phyloP scores from a whole-genome alignment of 495 filamentous ascomycete genomes.

The Penicillium longicatenatum region DNA sequence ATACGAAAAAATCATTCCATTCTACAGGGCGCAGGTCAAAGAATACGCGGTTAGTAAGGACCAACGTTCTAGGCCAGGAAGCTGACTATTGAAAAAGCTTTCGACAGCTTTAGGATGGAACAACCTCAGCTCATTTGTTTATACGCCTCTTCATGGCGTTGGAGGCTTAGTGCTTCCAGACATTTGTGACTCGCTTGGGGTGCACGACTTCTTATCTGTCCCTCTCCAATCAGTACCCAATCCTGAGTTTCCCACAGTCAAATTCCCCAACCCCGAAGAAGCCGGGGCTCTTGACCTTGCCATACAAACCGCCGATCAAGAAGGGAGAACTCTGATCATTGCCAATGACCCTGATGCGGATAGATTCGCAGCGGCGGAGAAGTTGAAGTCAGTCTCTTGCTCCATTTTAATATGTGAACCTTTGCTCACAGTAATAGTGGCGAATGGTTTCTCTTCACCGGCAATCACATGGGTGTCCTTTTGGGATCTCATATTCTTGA shows the following conservation, averaged over 20 bases:
- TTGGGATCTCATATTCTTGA: constrained; percentile 61
- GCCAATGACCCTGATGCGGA: constrained; percentile 76
- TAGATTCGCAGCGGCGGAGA: constrained; percentile 68
- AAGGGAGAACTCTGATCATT: constrained; percentile 54
- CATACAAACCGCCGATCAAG: constrained; percentile 53
- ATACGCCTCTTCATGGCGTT: constrained; percentile 73
- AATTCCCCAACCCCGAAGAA: constrained; percentile 75
- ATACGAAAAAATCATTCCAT: constrained; percentile 40
- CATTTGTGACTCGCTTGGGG: constrained; percentile 46
- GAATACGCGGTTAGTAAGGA: constrained; percentile 34
- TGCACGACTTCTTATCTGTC: constrained; percentile 47
- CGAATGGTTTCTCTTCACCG: constrained; percentile 65
- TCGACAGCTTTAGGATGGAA: constrained; percentile 37
- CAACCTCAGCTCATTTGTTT: constrained; percentile 53
- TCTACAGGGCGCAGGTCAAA: constrained; percentile 47
- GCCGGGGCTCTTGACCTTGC: constrained; percentile 67
- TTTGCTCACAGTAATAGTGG: constrained; percentile 28
- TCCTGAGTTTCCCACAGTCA: constrained; percentile 70
- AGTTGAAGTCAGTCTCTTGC: constrained; percentile 44
- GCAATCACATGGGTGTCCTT: constrained; percentile 68
- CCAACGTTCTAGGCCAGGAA: background rate
- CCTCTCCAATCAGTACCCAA: constrained; percentile 57
- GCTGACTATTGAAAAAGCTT: constrained; percentile 24
- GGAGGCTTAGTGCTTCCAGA: constrained; percentile 53
- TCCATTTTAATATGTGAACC: background rate